Evolutionary conservation across 192 early-diverging fungal genomes (phyloP), one percentile per base, ranked within the genome.

Genomic region (Pilobolus umbonatus): DNA sequence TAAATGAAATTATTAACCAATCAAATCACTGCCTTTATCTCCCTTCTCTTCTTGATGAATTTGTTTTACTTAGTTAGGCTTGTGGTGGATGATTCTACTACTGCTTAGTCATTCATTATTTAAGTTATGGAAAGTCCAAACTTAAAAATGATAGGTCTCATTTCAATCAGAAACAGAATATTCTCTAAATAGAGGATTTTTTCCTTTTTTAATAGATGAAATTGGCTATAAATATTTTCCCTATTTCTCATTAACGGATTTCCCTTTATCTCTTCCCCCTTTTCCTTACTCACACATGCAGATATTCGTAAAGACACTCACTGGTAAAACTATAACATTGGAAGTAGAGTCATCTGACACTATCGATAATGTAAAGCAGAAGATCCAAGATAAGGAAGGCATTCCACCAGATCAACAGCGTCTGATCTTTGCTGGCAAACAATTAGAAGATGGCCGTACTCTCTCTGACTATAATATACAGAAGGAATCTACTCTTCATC

Each of bases 361-460:
- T 44, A 88, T 92, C 54, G 88, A 91, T 31, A 81, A 87, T 54
- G 86, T 92, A 64, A 91, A 92, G 80, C 62, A 73, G 52, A 95
- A 96, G 87, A 94, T 96, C 75, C 92, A 94, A 80, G 91, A 96
- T 82, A 93, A 96, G 85, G 92, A 96, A 74, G 92, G 87, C 67
- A 91, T 88, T 46, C 89, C 88, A 19, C 88, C 88, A 55, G 88
- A 91, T 62, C 88, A 90, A 73, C 88, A 89, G 69, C 77, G 87
- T 49, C 75, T 89, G 9, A 88, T 90, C 48, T 90, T 90, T 42
- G 88, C 88, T 49, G 88, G 88, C 47, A 88, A 90, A 76, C 88
- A 90, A 76, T 76, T 90, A 31, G 87, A 90, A 62, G 88, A 90
- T 52, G 87, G 83, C 46, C 85, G 88, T 42, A 70, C 75, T 0